phyloP scores from a whole-genome alignment of 176 grass and related monocot genomes.

The Dendrocalamus sinicus region DNA sequence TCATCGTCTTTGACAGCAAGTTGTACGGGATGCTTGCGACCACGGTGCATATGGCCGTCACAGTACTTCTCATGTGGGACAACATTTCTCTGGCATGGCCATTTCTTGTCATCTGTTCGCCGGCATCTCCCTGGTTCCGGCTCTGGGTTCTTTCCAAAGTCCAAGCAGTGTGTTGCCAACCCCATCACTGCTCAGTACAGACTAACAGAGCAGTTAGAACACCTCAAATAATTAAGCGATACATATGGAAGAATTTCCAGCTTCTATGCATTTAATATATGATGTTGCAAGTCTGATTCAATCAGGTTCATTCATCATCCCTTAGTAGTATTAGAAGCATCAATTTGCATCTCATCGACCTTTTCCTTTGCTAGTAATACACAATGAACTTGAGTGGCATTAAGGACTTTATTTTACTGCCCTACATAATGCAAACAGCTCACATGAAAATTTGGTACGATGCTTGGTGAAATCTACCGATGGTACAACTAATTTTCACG shows the following conservation, averaged over 20 bases:
- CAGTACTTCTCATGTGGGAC: conserved; percentile 67
- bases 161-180: conserved; percentile 60
- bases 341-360: conserved; percentile 5
- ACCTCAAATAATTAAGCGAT: conserved; percentile 24
- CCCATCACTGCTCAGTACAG: conserved; percentile 56
- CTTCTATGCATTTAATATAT: neutral
- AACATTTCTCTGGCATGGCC: conserved; percentile 60
- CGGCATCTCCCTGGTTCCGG: conserved; percentile 61
- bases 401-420: neutral
- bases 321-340: neutral
- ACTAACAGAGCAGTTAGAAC: conserved; percentile 23
- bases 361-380: neutral
- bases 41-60: conserved; percentile 64
- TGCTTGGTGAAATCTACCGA: neutral
- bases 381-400: neutral
- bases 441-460: neutral
- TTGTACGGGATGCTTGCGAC: conserved; percentile 62
- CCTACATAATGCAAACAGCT: conserved; percentile 18
- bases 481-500: neutral
- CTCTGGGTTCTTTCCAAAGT: conserved; percentile 62
- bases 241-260: conserved; percentile 13
- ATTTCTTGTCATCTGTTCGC: conserved; percentile 65
- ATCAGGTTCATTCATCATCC: neutral
- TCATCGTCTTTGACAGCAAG: conserved; percentile 59
- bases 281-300: neutral